Evolutionary conservation across 352 stramenopile genomes (phyloP).

Genomic region (Bremia lactucae): DNA sequence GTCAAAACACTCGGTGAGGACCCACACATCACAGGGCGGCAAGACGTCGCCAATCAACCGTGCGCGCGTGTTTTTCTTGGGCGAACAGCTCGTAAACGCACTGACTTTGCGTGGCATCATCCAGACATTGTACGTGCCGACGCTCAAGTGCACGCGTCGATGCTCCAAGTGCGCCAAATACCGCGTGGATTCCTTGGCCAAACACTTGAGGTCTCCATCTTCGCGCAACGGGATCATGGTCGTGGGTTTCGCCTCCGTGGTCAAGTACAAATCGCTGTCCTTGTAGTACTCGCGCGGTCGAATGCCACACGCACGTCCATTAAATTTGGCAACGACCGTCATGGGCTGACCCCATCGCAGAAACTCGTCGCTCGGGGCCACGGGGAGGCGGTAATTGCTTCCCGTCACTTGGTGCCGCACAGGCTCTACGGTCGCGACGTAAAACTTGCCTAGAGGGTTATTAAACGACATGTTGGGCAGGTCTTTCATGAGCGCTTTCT

Average conservation of each 20-base stretch:
- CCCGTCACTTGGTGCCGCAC: conserved; percentile 26
- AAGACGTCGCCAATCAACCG: conserved; percentile 57
- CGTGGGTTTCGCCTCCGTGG: conserved; percentile 35
- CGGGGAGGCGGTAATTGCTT: conserved; percentile 19
- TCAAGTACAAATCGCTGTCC: conserved; percentile 65
- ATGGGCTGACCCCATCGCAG: conserved; percentile 60
- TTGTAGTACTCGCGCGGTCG: conserved; percentile 68
- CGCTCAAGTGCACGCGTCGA: conserved; percentile 37
- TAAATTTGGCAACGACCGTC: conserved; percentile 44
- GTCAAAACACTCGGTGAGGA: conserved; percentile 77
- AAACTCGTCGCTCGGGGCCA: conserved; percentile 23
- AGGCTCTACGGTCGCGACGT: conserved; percentile 37
- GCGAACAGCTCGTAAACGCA: conserved; percentile 53
- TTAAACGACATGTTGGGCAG: conserved; percentile 74
- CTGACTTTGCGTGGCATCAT: conserved; percentile 76
- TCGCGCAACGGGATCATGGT: conserved; percentile 65
- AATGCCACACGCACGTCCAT: conserved; percentile 44
- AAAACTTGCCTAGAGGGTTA: conserved; percentile 41
- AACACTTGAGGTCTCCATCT: conserved; percentile 47
- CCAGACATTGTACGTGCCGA: conserved; percentile 79
- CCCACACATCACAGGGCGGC: conserved; percentile 56
- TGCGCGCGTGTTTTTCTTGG: conserved; percentile 69
- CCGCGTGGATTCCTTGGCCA: conserved; percentile 63
- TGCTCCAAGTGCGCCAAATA: conserved; percentile 48
- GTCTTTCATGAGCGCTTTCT: conserved; percentile 49